phyloP scores from a whole-genome alignment of 257 asterid species.

The Datura wrightii region DNA sequence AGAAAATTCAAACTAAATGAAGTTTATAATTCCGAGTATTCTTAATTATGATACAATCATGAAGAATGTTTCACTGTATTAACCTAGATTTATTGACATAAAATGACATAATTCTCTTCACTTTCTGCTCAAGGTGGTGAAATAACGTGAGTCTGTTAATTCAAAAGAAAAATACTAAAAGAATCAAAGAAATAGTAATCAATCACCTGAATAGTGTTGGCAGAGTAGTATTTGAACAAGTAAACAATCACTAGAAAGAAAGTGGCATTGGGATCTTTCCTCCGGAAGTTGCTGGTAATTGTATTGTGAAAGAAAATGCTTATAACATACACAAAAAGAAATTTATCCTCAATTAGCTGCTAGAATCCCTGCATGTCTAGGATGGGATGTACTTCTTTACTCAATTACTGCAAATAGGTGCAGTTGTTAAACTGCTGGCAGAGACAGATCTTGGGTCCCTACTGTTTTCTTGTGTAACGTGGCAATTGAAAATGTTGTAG shows the following conservation, averaged over 20 bases:
- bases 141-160: neutral
- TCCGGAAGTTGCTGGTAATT: neutral
- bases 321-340: neutral
- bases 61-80: neutral
- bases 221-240: too few relatives aligned
- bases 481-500: too few relatives aligned
- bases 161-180: neutral
- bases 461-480: too few relatives aligned
- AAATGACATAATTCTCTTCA: neutral
- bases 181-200: too few relatives aligned
- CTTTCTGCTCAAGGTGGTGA: slow-evolving; percentile 11
- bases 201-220: too few relatives aligned
- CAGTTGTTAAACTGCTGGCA: slow-evolving; percentile 16
- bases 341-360: neutral
- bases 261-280: neutral
- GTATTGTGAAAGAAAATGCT: neutral
- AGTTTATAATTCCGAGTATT: neutral
- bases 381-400: neutral
- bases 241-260: neutral
- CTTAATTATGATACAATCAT: neutral
- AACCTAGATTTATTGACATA: neutral
- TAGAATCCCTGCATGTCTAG: neutral
- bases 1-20: neutral
- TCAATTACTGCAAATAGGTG: neutral
- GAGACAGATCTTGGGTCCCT: neutral